Base-by-base conservation (phyloP, 257 asterid species). In the Penstemon davidsonii region DNA sequence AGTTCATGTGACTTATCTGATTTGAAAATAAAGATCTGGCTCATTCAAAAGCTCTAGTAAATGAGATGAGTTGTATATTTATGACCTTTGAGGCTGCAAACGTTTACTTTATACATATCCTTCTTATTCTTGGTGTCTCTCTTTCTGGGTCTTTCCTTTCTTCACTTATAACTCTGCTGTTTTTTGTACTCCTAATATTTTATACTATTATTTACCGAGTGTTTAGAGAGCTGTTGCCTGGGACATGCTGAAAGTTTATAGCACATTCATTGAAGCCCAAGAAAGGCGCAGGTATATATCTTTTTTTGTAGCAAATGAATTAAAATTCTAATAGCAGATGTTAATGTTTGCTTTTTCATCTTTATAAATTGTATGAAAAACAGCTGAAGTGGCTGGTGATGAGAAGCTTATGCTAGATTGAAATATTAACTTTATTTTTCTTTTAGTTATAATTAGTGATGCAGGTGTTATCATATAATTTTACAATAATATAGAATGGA, bases 181-280 rank as follows among this genome's bases (percentile, higher is more conserved):
- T 61, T 74, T 65, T 46, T 7, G 19, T 69, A 36, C 59, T 77
- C 45, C 67, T 74, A 60, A 72, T 68, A 8, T 61, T 38, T 75
- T 70, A 58, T 66, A n/a, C 72, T 70, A 69, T 62, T 73, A 45
- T 69, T 44, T 62, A 66, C 55, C 65, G 82, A 70, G 80, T 59
- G 72, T 85, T 62, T 76, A 94, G 96, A 84, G 88, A 80, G 97
- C 99, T 61, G 91, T 88, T 75, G 97, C 96, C 64, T 88, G 97
- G 99, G 99, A 93, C 72, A 93, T 93, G 99, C 87, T 83, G 82
- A 92, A 83, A 80, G 92, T 93, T 68, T 94, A 94, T 76, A 76
- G 83, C 79, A 81, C 88, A 44, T 88, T 85, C 73, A 84, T 94
- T 77, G 99, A 94, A 45, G 78, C 89, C 77, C 88, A 87, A 70